Conservation (phyloP, 495 filamentous ascomycete species). For the Neurospora tetrasperma region DNA sequence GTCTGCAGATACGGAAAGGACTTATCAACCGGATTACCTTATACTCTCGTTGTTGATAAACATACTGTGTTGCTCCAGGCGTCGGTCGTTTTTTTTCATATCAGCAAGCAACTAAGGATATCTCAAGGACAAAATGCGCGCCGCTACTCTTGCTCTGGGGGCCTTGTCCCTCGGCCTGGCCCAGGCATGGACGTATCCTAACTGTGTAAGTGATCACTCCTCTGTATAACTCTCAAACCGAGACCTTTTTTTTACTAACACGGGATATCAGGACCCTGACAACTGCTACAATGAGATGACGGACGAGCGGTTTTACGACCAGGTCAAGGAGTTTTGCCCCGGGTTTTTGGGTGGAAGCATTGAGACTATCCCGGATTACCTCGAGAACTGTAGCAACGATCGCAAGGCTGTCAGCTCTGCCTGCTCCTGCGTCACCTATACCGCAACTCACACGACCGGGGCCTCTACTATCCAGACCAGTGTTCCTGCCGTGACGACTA, state of each 20-base stretch:
- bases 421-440: conserved; percentile 30
- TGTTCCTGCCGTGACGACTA: neutral
- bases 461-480: conserved; percentile 4
- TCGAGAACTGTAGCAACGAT: conserved; percentile 17
- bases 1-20: neutral
- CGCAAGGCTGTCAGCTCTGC: conserved; percentile 22
- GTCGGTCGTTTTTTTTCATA: neutral
- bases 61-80: neutral
- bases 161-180: conserved; percentile 17
- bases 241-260: conserved; percentile 4
- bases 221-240: neutral
- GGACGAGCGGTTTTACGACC: conserved; percentile 12
- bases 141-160: conserved; percentile 10
- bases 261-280: conserved; percentile 14
- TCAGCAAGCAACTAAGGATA: neutral
- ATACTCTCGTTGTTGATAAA: neutral
- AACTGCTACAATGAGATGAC: conserved; percentile 26
- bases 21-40: neutral
- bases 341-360: conserved; percentile 17
- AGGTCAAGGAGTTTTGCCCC: conserved; percentile 17
- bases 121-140: conserved; percentile 8
- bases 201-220: conserved; percentile 19
- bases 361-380: conserved; percentile 18
- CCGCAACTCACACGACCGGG: conserved; percentile 9
- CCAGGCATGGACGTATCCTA: conserved; percentile 19